These are phyloP conservation scores for Strobilomyces dryophilus DNA, from an alignment of 768 basidiomycete genomes.

Conservation along the genomic window DNA sequence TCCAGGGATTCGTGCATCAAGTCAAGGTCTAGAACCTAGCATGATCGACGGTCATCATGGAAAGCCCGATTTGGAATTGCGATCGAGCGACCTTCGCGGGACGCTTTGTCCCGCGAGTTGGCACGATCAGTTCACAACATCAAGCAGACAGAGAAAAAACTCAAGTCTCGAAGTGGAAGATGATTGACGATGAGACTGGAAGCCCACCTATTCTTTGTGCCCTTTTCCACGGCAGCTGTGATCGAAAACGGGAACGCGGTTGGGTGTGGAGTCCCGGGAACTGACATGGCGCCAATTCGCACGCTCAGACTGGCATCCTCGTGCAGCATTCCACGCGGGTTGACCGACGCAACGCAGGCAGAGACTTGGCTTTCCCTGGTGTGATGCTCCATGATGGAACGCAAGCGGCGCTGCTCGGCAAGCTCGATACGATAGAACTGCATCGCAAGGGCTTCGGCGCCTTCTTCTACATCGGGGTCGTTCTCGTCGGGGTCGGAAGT, in stretches of 20 bases:
- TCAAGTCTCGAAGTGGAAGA: neutral
- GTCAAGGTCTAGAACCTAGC: neutral
- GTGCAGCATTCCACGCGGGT: conserved; percentile 5
- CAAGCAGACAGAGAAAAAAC: neutral
- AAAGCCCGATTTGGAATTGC: neutral
- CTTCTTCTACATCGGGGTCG: conserved; percentile 52
- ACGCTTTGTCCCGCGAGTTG: neutral
- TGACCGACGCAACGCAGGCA: neutral
- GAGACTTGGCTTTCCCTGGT: conserved; percentile 49
- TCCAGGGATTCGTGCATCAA: neutral
- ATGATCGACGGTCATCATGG: neutral
- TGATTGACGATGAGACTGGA: neutral
- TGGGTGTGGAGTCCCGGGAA: conserved; percentile 17
- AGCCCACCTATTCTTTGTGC: conserved; percentile 82
- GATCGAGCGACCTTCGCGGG: neutral
- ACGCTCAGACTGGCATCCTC: neutral
- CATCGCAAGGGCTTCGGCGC: conserved; percentile 77
- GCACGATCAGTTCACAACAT: neutral
- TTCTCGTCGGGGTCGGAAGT: conserved; percentile 32
- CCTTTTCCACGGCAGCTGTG: conserved; percentile 93
- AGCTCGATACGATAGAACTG: conserved; percentile 94
- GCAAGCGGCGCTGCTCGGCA: conserved; percentile 83
- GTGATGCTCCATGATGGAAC: conserved; percentile 91
- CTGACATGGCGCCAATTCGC: conserved; percentile 12
- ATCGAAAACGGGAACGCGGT: conserved; percentile 79